phyloP scores from a whole-genome alignment of 139 green algal genomes.

The Asterochloris sp. region DNA sequence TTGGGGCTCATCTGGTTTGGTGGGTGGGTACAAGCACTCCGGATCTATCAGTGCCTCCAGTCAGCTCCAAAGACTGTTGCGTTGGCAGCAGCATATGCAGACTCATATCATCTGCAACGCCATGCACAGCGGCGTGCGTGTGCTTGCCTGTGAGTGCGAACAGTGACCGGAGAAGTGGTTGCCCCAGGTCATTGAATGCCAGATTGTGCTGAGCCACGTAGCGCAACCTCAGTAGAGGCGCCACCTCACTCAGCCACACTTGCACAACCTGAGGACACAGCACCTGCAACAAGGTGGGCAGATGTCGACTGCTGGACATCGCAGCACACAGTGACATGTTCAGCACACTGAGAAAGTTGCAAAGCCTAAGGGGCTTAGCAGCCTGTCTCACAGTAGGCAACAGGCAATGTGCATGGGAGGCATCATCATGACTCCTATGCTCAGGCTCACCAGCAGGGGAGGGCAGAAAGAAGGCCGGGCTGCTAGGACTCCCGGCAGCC shows the following conservation, averaged over 20 bases:
- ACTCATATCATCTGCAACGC: not conserved
- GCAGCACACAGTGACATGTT: not conserved
- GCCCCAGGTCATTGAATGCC: no score
- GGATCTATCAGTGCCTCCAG: not conserved
- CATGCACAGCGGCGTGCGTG: no score
- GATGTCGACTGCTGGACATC: not conserved
- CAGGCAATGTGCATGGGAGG: not conserved
- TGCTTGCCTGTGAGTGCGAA: no score
- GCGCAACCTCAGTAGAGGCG: no score
- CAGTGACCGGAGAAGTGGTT: no score
- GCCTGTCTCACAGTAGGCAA: not conserved
- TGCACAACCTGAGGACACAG: no score
- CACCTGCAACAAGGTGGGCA: not conserved
- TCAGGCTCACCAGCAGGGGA: conserved; percentile 45
- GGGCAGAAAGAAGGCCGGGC: conserved; percentile 23
- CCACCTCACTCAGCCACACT: no score
- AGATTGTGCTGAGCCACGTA: no score
- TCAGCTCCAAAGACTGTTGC: not conserved
- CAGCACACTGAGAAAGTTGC: not conserved
- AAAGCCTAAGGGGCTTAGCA: not conserved
- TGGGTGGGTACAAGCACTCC: not conserved
- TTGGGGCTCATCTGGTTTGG: not conserved
- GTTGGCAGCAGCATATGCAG: not conserved
- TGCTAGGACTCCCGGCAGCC: conserved; percentile 51
- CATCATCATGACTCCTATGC: not conserved